A percentile compares a stretch with the other conserved stretches of the same genome.
phyloP scores from a whole-genome alignment of 192 early-diverging fungal species.

The Cladochytrium replicatum region DNA sequence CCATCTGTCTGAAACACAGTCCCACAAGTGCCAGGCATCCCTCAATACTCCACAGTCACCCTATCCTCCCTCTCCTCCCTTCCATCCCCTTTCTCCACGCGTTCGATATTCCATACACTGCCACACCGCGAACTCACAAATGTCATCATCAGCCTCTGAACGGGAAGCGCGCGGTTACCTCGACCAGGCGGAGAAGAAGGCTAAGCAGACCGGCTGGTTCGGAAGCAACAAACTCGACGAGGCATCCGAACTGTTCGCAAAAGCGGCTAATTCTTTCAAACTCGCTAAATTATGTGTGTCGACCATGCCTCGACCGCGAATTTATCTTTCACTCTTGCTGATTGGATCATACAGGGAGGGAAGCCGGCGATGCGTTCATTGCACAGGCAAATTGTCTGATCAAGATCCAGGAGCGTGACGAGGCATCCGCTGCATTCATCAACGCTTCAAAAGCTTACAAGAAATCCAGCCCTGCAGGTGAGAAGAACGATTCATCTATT shows the following conservation, averaged over 20 bases:
- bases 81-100: too few species aligned
- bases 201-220: conserved; percentile 30
- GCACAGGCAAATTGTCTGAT: conserved; percentile 72
- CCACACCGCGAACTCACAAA: too few species aligned
- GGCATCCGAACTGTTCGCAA: conserved; percentile 83
- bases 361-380: conserved; percentile 88
- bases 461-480: conserved; percentile 68
- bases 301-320: background rate
- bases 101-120: too few species aligned
- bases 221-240: conserved; percentile 86
- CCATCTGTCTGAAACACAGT: too few species aligned
- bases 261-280: conserved; percentile 91
- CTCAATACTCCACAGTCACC: too few species aligned
- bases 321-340: conserved; percentile 3
- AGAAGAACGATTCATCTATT: background rate
- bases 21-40: too few species aligned
- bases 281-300: conserved; percentile 77
- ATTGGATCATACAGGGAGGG: conserved; percentile 51
- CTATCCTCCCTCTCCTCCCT: too few species aligned
- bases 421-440: conserved; percentile 74
- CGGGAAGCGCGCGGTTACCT: too few species aligned
- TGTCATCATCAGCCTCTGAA: too few species aligned
- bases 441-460: conserved; percentile 87
- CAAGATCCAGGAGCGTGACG: conserved; percentile 69
- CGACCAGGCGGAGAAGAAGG: conserved; percentile 48